phyloP scores from a whole-genome alignment of 2,329 filamentous ascomycete genomes.

The Alternaria hordeiaustralica region DNA sequence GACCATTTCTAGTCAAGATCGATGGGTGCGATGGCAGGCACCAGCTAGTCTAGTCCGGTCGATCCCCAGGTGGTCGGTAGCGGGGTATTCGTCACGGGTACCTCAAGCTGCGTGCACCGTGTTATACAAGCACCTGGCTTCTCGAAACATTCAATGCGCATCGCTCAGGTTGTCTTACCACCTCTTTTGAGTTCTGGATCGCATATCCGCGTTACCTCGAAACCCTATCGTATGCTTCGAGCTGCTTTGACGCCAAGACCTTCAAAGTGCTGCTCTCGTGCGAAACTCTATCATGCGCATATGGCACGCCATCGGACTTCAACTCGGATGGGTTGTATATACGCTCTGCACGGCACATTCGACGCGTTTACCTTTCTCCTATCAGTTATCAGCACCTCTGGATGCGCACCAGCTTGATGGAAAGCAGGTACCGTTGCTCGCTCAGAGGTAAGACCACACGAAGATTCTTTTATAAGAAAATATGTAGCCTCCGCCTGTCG shows the following conservation, averaged over 20 bases:
- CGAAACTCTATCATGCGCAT: background rate
- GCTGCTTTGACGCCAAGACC: background rate
- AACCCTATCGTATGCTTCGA: background rate
- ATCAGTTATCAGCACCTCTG: background rate
- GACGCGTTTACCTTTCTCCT: background rate
- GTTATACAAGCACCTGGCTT: background rate
- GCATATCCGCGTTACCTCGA: background rate
- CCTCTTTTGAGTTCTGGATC: background rate
- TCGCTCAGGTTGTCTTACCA: background rate
- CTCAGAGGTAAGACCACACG: constrained; percentile 19
- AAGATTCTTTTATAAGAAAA: background rate
- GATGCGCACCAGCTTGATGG: constrained; percentile 5
- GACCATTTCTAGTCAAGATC: background rate
- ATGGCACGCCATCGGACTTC: background rate
- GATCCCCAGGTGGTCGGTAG: background rate
- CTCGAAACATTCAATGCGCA: background rate
- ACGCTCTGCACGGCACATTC: background rate
- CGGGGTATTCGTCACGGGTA: background rate
- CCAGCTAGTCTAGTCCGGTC: background rate
- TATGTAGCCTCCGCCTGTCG: background rate
- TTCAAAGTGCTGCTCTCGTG: background rate
- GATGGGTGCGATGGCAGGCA: background rate
- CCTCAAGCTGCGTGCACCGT: background rate
- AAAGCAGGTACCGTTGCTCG: constrained; percentile 14
- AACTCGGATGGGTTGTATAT: background rate